Conservation (phyloP, 2,329 filamentous ascomycete species). For the Alternaria rosae region DNA sequence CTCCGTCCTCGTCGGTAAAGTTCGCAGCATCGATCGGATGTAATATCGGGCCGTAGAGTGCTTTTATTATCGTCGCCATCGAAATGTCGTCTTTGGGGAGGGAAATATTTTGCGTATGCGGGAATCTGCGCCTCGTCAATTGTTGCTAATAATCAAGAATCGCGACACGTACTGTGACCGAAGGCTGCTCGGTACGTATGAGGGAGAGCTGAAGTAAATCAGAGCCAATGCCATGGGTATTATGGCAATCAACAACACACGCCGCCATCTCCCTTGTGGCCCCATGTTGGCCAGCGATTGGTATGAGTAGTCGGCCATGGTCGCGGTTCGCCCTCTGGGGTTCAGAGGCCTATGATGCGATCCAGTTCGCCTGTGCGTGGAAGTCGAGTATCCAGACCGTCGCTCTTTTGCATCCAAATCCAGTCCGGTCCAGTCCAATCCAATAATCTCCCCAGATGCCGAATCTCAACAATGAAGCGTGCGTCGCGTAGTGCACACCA, state of each 20-base stretch:
- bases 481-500: background rate
- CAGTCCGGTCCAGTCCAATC: background rate
- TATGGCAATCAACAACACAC: conserved; percentile 40
- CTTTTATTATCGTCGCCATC: conserved; percentile 49
- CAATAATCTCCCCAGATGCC: background rate
- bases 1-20: conserved; percentile 50
- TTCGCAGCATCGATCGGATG: conserved; percentile 46
- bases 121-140: conserved; percentile 26
- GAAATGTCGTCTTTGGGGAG: conserved; percentile 37
- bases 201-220: conserved; percentile 40
- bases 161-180: conserved; percentile 32
- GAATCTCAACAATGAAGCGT: background rate
- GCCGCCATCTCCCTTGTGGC: conserved; percentile 46
- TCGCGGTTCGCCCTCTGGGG: conserved; percentile 4
- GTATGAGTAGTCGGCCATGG: conserved; percentile 40
- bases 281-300: conserved; percentile 42
- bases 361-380: background rate
- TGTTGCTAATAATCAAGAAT: background rate
- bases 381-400: background rate
- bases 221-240: conserved; percentile 42
- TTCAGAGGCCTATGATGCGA: background rate
- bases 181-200: conserved; percentile 30
- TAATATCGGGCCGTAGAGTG: conserved; percentile 46
- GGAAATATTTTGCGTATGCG: conserved; percentile 34
- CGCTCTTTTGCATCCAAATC: background rate